Evolutionary conservation across 2,329 filamentous ascomycete genomes (phyloP).

Genomic region (Septoria linicola): DNA sequence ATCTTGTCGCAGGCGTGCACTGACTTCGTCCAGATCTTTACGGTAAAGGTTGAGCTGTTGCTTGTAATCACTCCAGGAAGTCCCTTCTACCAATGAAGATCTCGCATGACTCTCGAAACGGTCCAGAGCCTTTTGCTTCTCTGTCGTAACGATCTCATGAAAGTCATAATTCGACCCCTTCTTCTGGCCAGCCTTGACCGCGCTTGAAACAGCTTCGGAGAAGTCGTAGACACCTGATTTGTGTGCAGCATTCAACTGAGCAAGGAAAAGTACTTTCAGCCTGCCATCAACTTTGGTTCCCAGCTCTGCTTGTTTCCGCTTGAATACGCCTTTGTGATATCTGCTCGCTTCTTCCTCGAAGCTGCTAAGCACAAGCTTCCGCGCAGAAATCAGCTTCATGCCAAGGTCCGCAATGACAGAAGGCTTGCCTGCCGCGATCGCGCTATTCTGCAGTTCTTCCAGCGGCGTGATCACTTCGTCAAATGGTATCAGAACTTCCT

Average conservation of each 20-base stretch:
- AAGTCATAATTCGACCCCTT: conserved; percentile 90
- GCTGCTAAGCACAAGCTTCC: conserved; percentile 71
- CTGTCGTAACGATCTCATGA: conserved; percentile 81
- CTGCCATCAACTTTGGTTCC: conserved; percentile 84
- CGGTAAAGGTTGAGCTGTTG: conserved; percentile 77
- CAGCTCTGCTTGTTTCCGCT: conserved; percentile 79
- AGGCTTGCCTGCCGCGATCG: conserved; percentile 68
- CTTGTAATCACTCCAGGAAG: conserved; percentile 83
- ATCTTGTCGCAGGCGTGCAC: conserved; percentile 79
- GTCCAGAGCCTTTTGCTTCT: conserved; percentile 73
- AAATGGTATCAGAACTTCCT: conserved; percentile 81
- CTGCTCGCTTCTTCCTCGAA: conserved; percentile 89
- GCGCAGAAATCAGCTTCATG: conserved; percentile 66
- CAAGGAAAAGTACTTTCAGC: conserved; percentile 81
- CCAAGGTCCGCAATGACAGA: conserved; percentile 75
- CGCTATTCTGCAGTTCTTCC: conserved; percentile 80
- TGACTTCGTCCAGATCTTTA: conserved; percentile 89
- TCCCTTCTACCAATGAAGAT: conserved; percentile 71
- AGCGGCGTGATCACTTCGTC: conserved; percentile 78
- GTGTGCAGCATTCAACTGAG: conserved; percentile 84
- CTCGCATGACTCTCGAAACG: conserved; percentile 75
- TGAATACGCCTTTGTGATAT: conserved; percentile 95
- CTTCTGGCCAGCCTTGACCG: conserved; percentile 91
- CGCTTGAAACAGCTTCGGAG: conserved; percentile 78
- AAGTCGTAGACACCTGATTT: conserved; percentile 83